Evolutionary conservation across 495 filamentous ascomycete species (phyloP).

Genomic region (Astrothelium subdiscretum): DNA sequence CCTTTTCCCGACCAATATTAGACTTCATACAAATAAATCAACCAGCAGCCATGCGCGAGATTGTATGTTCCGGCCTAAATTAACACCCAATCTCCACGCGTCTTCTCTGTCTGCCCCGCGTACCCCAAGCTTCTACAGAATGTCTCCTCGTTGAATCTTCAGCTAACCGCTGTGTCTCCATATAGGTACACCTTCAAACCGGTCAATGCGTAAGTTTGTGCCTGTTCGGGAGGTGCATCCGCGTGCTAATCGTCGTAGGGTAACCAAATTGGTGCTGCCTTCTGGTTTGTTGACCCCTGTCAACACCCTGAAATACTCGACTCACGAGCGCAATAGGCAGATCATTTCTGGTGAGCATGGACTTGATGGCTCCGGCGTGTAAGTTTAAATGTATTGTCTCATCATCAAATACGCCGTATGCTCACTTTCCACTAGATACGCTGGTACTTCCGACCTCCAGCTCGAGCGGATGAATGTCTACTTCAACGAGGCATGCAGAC

Average conservation of each 20-base stretch:
- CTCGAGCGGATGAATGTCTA: slow-evolving; percentile 99
- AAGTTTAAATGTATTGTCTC: slow-evolving; percentile 30
- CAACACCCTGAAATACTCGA: slow-evolving; percentile 11
- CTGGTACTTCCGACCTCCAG: slow-evolving; percentile 95
- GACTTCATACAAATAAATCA: not conserved
- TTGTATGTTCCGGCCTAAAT: slow-evolving; percentile 24
- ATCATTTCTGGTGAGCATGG: slow-evolving; percentile 98
- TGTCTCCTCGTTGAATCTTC: not conserved
- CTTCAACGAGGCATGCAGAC: slow-evolving; percentile 98
- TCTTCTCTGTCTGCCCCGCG: slow-evolving; percentile 25
- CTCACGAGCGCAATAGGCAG: slow-evolving; percentile 48
- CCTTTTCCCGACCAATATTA: not conserved
- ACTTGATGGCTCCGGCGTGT: slow-evolving; percentile 90
- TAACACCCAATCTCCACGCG: slow-evolving; percentile 21
- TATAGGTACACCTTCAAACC: slow-evolving; percentile 94
- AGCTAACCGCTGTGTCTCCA: slow-evolving; percentile 29
- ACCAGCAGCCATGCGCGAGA: slow-evolving; percentile 31
- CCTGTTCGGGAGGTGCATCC: not conserved
- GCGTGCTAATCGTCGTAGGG: slow-evolving; percentile 45
- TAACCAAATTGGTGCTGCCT: slow-evolving; percentile 99
- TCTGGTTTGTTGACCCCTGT: slow-evolving; percentile 56
- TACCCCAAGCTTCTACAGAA: slow-evolving; percentile 26
- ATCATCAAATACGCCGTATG: not conserved
- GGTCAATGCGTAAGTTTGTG: slow-evolving; percentile 81
- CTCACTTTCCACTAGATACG: slow-evolving; percentile 52